These are phyloP conservation scores for Lanmaoa pseudosensibilis DNA, from an alignment of 768 basidiomycete species.

Conservation along the genomic window DNA sequence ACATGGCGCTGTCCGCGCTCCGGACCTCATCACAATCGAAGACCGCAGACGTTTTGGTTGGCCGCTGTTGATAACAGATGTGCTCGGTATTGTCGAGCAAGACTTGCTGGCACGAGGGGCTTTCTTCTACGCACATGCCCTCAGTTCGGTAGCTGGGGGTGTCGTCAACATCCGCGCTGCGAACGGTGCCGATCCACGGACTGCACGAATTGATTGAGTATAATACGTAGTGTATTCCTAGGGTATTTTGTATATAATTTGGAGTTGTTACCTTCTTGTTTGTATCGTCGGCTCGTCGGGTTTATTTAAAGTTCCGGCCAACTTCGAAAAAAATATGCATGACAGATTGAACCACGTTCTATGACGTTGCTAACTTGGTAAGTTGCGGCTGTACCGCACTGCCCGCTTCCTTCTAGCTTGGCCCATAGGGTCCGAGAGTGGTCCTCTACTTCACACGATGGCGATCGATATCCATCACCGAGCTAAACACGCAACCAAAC, in stretches of 20 bases:
- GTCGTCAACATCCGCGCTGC: conserved; percentile 43
- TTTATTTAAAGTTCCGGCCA: too few species aligned
- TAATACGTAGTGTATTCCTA: neutral
- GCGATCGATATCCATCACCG: too few species aligned
- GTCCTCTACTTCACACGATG: neutral
- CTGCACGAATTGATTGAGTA: conserved; percentile 36
- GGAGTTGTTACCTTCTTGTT: neutral
- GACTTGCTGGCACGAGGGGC: conserved; percentile 36
- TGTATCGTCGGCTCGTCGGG: neutral
- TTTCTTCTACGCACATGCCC: conserved; percentile 45
- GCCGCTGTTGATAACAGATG: conserved; percentile 44
- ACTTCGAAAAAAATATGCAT: too few species aligned
- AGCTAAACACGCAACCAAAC: too few species aligned
- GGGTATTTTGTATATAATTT: neutral
- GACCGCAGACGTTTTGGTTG: conserved; percentile 44
- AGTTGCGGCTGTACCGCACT: too few species aligned
- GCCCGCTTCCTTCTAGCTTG: too few species aligned
- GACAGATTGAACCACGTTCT: neutral
- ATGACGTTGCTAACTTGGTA: too few species aligned
- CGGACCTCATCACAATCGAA: conserved; percentile 43
- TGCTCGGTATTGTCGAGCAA: conserved; percentile 46
- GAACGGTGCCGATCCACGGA: conserved; percentile 40
- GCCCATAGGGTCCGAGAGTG: too few species aligned
- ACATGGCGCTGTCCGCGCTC: conserved; percentile 39
- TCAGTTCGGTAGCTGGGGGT: conserved; percentile 44